Percentiles rank a stretch among this genome's conserved stretches.
Conservation (phyloP, 305 asterid species). For the Fraxinus ornus region DNA sequence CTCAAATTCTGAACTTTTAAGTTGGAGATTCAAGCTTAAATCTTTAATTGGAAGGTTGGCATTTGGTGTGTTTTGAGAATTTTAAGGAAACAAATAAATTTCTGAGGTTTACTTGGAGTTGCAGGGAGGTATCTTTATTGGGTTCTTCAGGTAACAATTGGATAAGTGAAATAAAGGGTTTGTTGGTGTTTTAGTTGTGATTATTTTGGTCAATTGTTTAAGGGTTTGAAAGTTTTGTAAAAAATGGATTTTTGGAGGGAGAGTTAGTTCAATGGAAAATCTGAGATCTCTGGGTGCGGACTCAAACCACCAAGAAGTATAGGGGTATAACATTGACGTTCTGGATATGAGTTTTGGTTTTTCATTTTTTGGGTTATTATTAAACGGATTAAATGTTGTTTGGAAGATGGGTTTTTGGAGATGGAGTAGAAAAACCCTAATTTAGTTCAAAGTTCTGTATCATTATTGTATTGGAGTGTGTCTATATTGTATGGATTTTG, state of each 20-base stretch:
- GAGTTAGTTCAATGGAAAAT: conserved; percentile 53
- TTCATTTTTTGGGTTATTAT: conserved; percentile 38
- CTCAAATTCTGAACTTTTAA: conserved; percentile 63
- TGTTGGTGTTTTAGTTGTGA: conserved; percentile 26
- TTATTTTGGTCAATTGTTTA: conserved; percentile 30
- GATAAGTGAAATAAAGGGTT: conserved; percentile 33
- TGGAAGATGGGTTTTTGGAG: conserved; percentile 50
- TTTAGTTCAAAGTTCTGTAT: conserved; percentile 42
- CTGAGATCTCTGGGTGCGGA: conserved; percentile 63
- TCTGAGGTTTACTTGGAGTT: conserved; percentile 58
- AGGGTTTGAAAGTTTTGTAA: conserved; percentile 38
- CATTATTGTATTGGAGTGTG: conserved; percentile 36
- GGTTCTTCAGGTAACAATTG: conserved; percentile 25
- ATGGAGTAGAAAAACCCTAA: conserved; percentile 63
- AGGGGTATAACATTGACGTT: conserved; percentile 29
- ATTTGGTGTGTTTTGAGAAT: conserved; percentile 47
- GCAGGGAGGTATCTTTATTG: conserved; percentile 40
- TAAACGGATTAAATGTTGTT: conserved; percentile 38
- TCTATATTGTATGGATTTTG: conserved; percentile 50
- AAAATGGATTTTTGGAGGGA: conserved; percentile 83
- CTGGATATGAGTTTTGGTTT: conserved; percentile 53
- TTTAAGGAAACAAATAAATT: conserved; percentile 33
- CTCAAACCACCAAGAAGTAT: conserved; percentile 30
- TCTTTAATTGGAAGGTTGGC: conserved; percentile 45
- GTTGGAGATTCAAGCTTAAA: conserved; percentile 63